These are phyloP conservation scores for Tubosaeta sp. DNA, from an alignment of 768 basidiomycete genomes.

Conservation along the genomic window DNA sequence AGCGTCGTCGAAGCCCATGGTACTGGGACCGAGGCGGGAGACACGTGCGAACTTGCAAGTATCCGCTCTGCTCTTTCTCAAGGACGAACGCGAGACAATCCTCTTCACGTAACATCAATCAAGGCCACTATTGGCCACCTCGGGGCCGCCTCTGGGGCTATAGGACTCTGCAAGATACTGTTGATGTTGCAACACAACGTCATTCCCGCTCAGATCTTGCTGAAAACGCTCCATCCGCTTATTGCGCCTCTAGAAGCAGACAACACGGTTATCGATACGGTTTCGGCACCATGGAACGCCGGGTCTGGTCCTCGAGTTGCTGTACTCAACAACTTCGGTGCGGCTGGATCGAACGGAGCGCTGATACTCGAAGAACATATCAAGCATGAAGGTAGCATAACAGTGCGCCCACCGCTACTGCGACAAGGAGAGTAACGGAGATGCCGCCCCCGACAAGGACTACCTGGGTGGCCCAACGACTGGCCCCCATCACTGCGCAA, in stretches of 20 bases:
- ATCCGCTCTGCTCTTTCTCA: slow-evolving; percentile 51
- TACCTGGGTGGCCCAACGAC: no score
- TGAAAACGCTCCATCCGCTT: slow-evolving; percentile 51
- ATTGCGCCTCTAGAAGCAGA: slow-evolving; percentile 48
- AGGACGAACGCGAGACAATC: slow-evolving; percentile 40
- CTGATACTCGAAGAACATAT: slow-evolving; percentile 55
- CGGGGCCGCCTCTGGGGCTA: slow-evolving; percentile 72
- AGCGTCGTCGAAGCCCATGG: slow-evolving; percentile 73
- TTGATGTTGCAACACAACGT: slow-evolving; percentile 56
- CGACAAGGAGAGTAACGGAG: no score
- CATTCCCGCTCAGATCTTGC: slow-evolving; percentile 60
- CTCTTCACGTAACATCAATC: slow-evolving; percentile 62
- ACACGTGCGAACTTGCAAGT: slow-evolving; percentile 60
- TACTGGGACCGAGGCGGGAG: slow-evolving; percentile 69
- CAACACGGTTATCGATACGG: slow-evolving; percentile 45
- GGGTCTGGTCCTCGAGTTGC: slow-evolving; percentile 43
- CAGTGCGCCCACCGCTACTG: no score
- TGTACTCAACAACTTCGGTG: slow-evolving; percentile 72
- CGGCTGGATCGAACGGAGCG: slow-evolving; percentile 65
- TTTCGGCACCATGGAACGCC: slow-evolving; percentile 40
- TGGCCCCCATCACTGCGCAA: no score
- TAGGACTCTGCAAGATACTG: slow-evolving; percentile 65
- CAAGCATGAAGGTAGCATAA: no score
- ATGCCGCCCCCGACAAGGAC: no score
- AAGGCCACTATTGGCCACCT: slow-evolving; percentile 75